phyloP scores from a whole-genome alignment of 139 green algal genomes.

The Tetradesmus obliquus region DNA sequence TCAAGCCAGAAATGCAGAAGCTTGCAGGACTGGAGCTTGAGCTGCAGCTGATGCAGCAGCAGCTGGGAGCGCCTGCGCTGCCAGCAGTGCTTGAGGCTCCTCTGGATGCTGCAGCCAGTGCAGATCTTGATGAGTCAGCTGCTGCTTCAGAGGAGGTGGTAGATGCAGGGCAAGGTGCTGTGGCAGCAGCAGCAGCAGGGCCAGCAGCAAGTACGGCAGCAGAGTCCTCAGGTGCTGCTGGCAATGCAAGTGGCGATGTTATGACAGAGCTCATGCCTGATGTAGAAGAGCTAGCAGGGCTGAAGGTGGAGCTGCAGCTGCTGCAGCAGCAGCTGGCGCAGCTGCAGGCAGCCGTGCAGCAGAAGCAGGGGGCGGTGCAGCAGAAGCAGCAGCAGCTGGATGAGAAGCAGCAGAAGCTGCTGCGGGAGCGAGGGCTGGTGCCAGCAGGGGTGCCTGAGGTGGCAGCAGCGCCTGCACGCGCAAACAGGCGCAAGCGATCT shows the following conservation, averaged over 20 bases:
- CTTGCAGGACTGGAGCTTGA: not conserved
- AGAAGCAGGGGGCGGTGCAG: not conserved
- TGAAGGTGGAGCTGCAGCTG: too few relatives aligned
- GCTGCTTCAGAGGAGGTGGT: not conserved
- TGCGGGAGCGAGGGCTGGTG: not conserved
- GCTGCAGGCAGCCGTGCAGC: not conserved
- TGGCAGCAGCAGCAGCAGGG: not conserved
- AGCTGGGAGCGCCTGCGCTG: not conserved
- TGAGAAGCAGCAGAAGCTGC: slow-evolving; percentile 6
- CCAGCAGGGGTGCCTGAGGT: not conserved
- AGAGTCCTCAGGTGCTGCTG: not conserved
- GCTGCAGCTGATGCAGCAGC: not conserved
- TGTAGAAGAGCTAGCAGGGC: not conserved
- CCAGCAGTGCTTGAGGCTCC: not conserved
- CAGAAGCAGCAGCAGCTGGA: not conserved
- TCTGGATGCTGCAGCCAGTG: not conserved
- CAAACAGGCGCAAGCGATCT: not conserved
- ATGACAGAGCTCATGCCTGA: not conserved
- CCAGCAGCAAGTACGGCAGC: not conserved
- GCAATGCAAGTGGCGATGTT: not conserved
- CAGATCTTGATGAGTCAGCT: not conserved
- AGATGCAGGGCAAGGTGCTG: not conserved
- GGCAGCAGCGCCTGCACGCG: not conserved
- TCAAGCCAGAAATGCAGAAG: not conserved
- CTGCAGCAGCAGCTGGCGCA: not conserved